These are phyloP conservation scores for Silene conica DNA, from an alignment of 148 eudicot genomes.

Conservation along the genomic window DNA sequence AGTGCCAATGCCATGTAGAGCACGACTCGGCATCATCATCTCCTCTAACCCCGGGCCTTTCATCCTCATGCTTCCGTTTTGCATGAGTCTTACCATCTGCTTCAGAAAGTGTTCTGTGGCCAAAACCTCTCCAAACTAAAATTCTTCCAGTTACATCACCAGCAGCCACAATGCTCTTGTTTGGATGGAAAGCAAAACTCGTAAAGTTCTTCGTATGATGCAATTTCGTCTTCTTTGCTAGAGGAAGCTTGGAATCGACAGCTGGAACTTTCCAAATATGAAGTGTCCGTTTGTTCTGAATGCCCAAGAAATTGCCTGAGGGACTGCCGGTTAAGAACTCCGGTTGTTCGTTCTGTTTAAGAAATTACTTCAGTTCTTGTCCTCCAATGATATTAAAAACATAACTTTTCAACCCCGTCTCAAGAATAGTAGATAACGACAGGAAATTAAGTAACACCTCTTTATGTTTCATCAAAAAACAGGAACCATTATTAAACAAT, in stretches of 20 bases:
- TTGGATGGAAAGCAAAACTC: constrained; percentile 83
- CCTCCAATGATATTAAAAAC: background rate
- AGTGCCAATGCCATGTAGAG: constrained; percentile 98
- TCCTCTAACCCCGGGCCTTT: constrained; percentile 75
- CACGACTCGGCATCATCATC: constrained; percentile 86
- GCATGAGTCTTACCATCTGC: constrained; percentile 28
- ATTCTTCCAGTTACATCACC: constrained; percentile 92
- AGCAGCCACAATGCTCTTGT: constrained; percentile 69
- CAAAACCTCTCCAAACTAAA: constrained; percentile 87
- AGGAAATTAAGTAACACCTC: background rate
- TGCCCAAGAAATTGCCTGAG: constrained; percentile 65
- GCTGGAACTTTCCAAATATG: constrained; percentile 76
- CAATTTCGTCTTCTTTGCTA: constrained; percentile 54
- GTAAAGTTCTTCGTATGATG: constrained; percentile 68
- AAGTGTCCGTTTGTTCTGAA: constrained; percentile 50
- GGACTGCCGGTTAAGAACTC: constrained; percentile 47
- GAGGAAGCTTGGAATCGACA: constrained; percentile 43
- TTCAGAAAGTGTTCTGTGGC: constrained; percentile 35
- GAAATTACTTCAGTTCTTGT: background rate
- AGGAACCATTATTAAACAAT: background rate
- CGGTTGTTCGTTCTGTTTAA: constrained; percentile 60
- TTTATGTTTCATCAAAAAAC: background rate
- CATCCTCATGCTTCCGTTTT: constrained; percentile 38
- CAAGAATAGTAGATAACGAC: background rate
- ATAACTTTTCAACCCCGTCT: background rate